Evolutionary conservation across 2,329 filamentous ascomycete genomes (phyloP), one percentile per base, ranked within the genome.

Genomic region (Alternaria sp.): DNA sequence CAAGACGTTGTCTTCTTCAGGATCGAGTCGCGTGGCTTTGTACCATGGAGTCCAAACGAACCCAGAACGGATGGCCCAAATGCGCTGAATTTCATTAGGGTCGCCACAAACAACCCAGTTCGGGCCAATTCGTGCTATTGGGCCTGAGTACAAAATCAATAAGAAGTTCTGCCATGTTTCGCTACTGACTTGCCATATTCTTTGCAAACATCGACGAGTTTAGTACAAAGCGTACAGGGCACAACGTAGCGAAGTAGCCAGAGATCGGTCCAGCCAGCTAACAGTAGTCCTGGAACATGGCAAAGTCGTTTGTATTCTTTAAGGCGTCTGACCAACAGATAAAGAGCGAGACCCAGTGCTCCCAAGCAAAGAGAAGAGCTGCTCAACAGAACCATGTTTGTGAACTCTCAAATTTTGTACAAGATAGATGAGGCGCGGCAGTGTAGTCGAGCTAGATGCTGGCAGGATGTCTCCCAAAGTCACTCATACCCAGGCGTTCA

Each of bases 181-280:
- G 24, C 41, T 45, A 26, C 13, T 26, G 8, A 9, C 41, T 45
- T 24, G 28, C 41, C 41, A 14, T 45, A 29, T 24, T 45, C 13
- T 24, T 45, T 6, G 24, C 41, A 45, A 29, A 45, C 17, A 45
- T 45, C 23, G 23, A 45, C 23, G 13, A 45, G 23, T 26, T 45
- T 24, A 2, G 23, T 45, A 21, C 23, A 45, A n/a, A 45, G 24
- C 21, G 41, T 26, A 9, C 41, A 17, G 13, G 41, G 23, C 4
- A 45, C 2, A 10, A 45, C 41, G 41, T 45, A 28, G 14, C 41
- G 41, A 45, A 45, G 41, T 45, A 45, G 26, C 41, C 41, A 45
- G 21, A 29, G 13, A 26, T 45, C 41, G 8, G 41, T 45, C 41
- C 41, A 45, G 14, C 41, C 23, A 28, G 41, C 41, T 24, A 45